A percentile compares a stretch with the other conserved stretches of the same genome.
Conservation (phyloP, 805 yeast genomes). For the Barnettozyma vustinii region DNA sequence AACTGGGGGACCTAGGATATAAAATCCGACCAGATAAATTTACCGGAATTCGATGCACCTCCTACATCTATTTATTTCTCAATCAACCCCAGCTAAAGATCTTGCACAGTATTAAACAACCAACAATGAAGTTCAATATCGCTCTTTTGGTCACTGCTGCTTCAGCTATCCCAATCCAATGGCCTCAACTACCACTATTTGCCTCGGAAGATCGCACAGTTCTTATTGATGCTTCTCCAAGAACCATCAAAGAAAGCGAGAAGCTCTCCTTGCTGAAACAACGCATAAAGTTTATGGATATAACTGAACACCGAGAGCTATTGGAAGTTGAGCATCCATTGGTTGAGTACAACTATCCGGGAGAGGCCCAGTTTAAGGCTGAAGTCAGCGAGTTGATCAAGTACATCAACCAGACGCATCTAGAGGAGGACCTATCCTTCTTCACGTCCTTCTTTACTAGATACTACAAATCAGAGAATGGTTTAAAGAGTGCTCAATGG, state of each 20-base stretch:
- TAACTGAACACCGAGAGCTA: slow-evolving; percentile 40
- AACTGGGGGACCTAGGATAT: too few relatives aligned
- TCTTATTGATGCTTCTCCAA: slow-evolving; percentile 18
- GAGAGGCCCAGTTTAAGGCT: slow-evolving; percentile 29
- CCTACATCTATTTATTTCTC: too few relatives aligned
- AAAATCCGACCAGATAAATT: too few relatives aligned
- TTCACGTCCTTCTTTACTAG: slow-evolving; percentile 72
- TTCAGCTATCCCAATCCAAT: not conserved
- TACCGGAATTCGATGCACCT: too few relatives aligned
- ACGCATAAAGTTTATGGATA: slow-evolving; percentile 58
- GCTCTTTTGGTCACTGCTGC: not conserved
- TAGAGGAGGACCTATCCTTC: slow-evolving; percentile 50
- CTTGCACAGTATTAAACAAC: too few relatives aligned
- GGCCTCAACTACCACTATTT: not conserved
- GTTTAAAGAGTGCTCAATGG: slow-evolving; percentile 70
- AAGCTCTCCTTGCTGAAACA: slow-evolving; percentile 39
- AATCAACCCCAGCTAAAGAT: too few relatives aligned
- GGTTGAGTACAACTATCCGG: slow-evolving; percentile 47
- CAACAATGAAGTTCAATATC: not conserved
- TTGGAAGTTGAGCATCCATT: slow-evolving; percentile 19
- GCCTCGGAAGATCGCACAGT: slow-evolving; percentile 7
- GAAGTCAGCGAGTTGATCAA: slow-evolving; percentile 37
- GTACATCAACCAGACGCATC: slow-evolving; percentile 39
- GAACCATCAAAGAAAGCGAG: slow-evolving; percentile 35
- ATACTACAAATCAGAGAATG: slow-evolving; percentile 69